Conservation (phyloP, 495 filamentous ascomycete genomes). For the Xylaria acuta region DNA sequence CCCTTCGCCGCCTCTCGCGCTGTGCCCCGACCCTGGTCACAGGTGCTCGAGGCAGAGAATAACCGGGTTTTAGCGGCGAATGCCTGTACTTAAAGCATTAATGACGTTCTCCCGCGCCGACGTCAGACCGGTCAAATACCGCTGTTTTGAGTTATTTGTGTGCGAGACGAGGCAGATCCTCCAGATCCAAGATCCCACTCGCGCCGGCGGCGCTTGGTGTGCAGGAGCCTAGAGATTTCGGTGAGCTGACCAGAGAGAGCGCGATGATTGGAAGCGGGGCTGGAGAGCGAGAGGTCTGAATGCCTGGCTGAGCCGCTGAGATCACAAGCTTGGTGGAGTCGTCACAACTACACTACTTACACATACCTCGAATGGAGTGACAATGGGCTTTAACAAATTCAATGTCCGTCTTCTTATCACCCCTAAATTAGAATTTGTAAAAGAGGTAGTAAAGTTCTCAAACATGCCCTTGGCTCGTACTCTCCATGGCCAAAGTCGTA, state of each 20-base stretch:
- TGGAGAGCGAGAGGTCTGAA: constrained; percentile 4
- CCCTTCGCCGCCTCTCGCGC: not conserved
- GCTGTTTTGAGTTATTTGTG: not conserved
- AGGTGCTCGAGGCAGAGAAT: not conserved
- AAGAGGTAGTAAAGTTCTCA: not conserved
- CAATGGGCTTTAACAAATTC: not conserved
- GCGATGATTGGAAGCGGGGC: constrained; percentile 6
- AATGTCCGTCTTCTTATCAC: not conserved
- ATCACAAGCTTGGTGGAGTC: not conserved
- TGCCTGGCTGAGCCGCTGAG: constrained; percentile 13
- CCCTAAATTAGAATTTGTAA: not conserved
- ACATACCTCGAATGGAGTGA: not conserved
- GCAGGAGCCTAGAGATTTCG: constrained; percentile 18
- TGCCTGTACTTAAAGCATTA: not conserved
- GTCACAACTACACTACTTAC: not conserved
- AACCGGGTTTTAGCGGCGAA: not conserved
- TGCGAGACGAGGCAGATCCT: constrained; percentile 17
- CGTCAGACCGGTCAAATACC: constrained; percentile 2
- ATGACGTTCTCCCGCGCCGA: not conserved
- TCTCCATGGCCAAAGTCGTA: not conserved
- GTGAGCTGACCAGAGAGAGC: constrained; percentile 14
- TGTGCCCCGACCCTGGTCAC: not conserved
- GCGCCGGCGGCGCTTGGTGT: not conserved
- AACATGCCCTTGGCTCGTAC: not conserved
- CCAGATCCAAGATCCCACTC: constrained; percentile 8